Evolutionary conservation across 352 stramenopile species (phyloP).

Genomic region (Salisapilia sapeloensis): DNA sequence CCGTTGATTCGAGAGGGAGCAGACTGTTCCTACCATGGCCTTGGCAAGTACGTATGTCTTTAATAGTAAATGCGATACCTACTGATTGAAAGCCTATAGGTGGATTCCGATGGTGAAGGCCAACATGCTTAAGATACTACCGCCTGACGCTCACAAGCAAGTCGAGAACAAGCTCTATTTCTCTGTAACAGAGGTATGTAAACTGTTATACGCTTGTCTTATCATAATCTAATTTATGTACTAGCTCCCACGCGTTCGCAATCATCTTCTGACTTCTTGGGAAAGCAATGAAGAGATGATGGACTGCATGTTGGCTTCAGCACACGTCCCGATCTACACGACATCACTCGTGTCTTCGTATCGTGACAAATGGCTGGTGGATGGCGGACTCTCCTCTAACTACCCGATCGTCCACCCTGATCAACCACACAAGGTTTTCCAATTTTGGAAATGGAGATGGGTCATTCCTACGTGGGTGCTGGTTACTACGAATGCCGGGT

Average conservation of each 20-base stretch:
- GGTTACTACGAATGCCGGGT: conserved; percentile 56
- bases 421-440: conserved; percentile 49
- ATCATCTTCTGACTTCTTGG: conserved; percentile 57
- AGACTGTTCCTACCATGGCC: conserved; percentile 25
- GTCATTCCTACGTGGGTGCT: conserved; percentile 59
- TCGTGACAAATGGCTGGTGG: conserved; percentile 52
- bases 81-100: conserved; percentile 5
- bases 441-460: conserved; percentile 76
- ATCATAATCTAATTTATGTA: background rate
- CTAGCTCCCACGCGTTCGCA: conserved; percentile 29
- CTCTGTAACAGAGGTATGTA: conserved; percentile 43
- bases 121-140: conserved; percentile 42
- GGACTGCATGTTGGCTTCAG: conserved; percentile 62
- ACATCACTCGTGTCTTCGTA: conserved; percentile 39
- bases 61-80: background rate
- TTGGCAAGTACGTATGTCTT: conserved; percentile 25
- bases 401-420: conserved; percentile 32
- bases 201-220: background rate
- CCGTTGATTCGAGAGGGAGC: conserved; percentile 49
- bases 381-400: conserved; percentile 63
- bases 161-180: conserved; percentile 61
- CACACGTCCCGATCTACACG: conserved; percentile 57
- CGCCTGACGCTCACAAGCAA: conserved; percentile 36
- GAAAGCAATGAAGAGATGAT: conserved; percentile 70
- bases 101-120: conserved; percentile 64